Base-by-base conservation (phyloP, 371 early-diverging fungal genomes). In the Sporodiniella umbellata region DNA sequence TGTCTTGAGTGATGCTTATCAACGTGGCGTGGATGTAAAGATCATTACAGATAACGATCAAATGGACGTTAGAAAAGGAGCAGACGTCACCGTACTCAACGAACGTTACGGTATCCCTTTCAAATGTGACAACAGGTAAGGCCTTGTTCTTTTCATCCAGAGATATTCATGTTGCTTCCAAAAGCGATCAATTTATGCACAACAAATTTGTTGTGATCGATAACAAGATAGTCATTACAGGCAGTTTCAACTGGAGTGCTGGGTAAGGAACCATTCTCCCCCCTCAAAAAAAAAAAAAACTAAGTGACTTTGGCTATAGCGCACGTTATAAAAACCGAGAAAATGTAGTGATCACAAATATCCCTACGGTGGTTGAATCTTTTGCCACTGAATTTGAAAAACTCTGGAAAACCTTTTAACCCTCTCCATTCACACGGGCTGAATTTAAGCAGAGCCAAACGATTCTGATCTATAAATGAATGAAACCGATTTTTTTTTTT, bases 131-230 rank as follows among this genome's bases (percentile, higher is more conserved):
- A 48, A 63, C 22, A 60, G 54, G 70, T 70, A 54, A 49, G 30
- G 14, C 17, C 5, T 4, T 15, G 6, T 15, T 56, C 14, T 17
- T 23, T 28, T n/a, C n/a, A n/a, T n/a, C n/a, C n/a, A n/a, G n/a
- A n/a, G n/a, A n/a, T n/a, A n/a, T n/a, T n/a, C n/a, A n/a, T n/a
- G n/a, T n/a, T n/a, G n/a, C n/a, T n/a, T n/a, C n/a, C n/a, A n/a
- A n/a, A n/a, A 76, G 73, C 31, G 64, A 64, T 1, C 66, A 64
- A 53, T 74, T 79, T 40, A 85, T 85, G 86, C 86, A 85, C 50
- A 77, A 84, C 48, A 85, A 84, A 58, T 85, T 85, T 68, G 81
- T 79, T 11, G 70, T 85, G 11, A 70, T 84, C 40, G 86, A 85
- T 53, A 46, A 48, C 11, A 70, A 62, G 23, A 66, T 58, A 1